A percentile compares a stretch with the other conserved stretches of the same genome.
phyloP scores from a whole-genome alignment of 306 rosid genomes.

The Sicyos edulis region DNA sequence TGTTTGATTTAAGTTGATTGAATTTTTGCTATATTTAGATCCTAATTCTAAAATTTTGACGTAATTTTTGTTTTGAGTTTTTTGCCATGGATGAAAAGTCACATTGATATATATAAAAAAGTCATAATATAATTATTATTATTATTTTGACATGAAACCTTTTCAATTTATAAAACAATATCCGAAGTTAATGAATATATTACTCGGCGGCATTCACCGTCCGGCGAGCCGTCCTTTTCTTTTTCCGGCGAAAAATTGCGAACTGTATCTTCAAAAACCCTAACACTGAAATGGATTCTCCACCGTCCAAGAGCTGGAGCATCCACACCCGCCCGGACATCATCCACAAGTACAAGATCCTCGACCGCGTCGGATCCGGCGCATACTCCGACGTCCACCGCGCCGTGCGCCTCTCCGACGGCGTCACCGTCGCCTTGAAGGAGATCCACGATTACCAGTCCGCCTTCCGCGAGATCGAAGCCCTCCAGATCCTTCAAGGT shows the following conservation, averaged over 20 bases:
- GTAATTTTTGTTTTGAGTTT: too few relatives aligned
- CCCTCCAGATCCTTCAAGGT: constrained; percentile 49
- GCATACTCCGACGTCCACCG: constrained; percentile 83
- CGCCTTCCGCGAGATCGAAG: constrained; percentile 76
- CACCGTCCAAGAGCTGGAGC: constrained; percentile 68
- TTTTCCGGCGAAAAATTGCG: background rate
- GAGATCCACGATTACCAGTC: constrained; percentile 84
- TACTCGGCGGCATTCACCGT: background rate
- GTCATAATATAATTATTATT: too few relatives aligned
- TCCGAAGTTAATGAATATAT: background rate
- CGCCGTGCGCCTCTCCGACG: constrained; percentile 63
- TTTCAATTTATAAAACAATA: too few relatives aligned
- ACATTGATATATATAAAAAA: too few relatives aligned
- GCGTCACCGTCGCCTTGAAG: constrained; percentile 62
- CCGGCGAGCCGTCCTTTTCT: background rate
- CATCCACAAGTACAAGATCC: constrained; percentile 52
- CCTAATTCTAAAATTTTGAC: too few relatives aligned
- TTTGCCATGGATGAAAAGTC: too few relatives aligned
- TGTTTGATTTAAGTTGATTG: too few relatives aligned
- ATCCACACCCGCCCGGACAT: constrained; percentile 80
- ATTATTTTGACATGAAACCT: too few relatives aligned
- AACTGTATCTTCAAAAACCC: constrained; percentile 14
- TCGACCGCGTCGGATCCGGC: constrained; percentile 73
- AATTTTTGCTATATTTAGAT: too few relatives aligned
- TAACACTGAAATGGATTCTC: constrained; percentile 37